Evolutionary conservation across 2,329 filamentous ascomycete genomes (phyloP).

Genomic region (Geoglossum cookeanum): DNA sequence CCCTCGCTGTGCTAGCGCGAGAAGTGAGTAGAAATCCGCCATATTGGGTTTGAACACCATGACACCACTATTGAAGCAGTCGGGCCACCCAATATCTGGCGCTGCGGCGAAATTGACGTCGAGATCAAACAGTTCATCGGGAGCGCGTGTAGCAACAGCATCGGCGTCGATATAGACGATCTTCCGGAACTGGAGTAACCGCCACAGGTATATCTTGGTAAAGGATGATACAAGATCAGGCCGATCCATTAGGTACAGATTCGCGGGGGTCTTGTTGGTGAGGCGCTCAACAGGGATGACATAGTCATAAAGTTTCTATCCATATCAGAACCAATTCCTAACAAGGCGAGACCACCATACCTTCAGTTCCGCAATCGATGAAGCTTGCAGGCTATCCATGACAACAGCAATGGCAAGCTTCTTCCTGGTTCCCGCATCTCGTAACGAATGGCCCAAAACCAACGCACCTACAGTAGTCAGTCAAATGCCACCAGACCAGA

Average conservation of each 20-base stretch:
- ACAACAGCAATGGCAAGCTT: slow-evolving; percentile 75
- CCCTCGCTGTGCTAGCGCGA: slow-evolving; percentile 64
- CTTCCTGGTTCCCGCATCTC: slow-evolving; percentile 72
- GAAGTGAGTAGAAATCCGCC: slow-evolving; percentile 71
- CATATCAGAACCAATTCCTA: background rate
- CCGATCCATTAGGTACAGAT: slow-evolving; percentile 82
- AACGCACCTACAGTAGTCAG: slow-evolving; percentile 47
- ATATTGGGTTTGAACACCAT: slow-evolving; percentile 79
- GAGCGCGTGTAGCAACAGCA: slow-evolving; percentile 72
- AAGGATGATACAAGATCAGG: slow-evolving; percentile 81
- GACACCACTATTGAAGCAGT: slow-evolving; percentile 94
- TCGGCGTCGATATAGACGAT: slow-evolving; percentile 94
- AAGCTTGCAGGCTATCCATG: slow-evolving; percentile 53
- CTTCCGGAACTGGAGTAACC: slow-evolving; percentile 70
- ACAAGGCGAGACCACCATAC: slow-evolving; percentile 25
- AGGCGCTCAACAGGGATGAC: slow-evolving; percentile 70
- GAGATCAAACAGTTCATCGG: slow-evolving; percentile 74
- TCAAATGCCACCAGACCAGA: slow-evolving; percentile 5
- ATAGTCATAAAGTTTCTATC: slow-evolving; percentile 66
- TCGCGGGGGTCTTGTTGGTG: slow-evolving; percentile 55
- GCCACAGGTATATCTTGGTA: slow-evolving; percentile 93
- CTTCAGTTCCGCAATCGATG: slow-evolving; percentile 61
- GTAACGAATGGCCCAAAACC: slow-evolving; percentile 83
- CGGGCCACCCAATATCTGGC: slow-evolving; percentile 94
- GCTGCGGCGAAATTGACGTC: slow-evolving; percentile 47